Percentiles rank a stretch among this genome's conserved stretches.
phyloP scores from a whole-genome alignment of 2,329 filamentous ascomycete genomes.

The Chrysoporthe deuterocubensis region DNA sequence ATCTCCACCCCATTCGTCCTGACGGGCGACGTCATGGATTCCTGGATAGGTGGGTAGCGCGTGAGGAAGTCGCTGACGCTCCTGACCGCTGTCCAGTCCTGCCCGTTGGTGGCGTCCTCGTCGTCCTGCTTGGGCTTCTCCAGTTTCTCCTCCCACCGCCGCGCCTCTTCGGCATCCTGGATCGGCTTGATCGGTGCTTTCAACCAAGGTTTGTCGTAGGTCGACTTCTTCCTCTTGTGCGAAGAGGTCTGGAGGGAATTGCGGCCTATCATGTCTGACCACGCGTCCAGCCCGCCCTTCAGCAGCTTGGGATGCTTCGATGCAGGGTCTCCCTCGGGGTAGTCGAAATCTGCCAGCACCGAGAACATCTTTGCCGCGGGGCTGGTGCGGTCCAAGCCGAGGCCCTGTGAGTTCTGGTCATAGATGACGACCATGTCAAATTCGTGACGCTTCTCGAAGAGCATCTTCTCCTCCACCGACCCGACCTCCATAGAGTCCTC shows the following conservation, averaged over 20 bases:
- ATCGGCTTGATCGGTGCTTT: conserved; percentile 67
- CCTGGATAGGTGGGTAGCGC: conserved; percentile 72
- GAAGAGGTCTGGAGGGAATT: conserved; percentile 59
- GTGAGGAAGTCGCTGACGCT: conserved; percentile 70
- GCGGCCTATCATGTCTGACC: conserved; percentile 79
- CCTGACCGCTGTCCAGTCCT: conserved; percentile 21
- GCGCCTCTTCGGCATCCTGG: conserved; percentile 75
- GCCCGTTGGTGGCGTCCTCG: conserved; percentile 3
- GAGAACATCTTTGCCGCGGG: conserved; percentile 76
- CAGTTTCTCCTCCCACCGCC: conserved; percentile 77
- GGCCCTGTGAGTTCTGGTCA: conserved; percentile 67
- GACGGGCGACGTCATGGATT: conserved; percentile 60
- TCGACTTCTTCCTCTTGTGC: conserved; percentile 27
- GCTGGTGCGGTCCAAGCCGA: conserved; percentile 50
- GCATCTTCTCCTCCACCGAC: conserved; percentile 72
- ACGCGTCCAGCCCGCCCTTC: conserved; percentile 81
- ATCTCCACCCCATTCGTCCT: conserved; percentile 24
- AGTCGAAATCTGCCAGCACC: conserved; percentile 83
- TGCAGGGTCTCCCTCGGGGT: conserved; percentile 42
- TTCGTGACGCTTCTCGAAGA: conserved; percentile 73
- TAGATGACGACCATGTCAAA: conserved; percentile 93
- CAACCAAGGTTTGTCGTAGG: conserved; percentile 38
- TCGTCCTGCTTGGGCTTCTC: conserved; percentile 23
- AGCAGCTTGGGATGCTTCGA: conserved; percentile 73
- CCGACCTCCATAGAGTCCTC: conserved; percentile 72